These are phyloP conservation scores for Tetrahymena thermophila DNA, from an alignment of 73 alveolate species.

Conservation along the genomic window DNA sequence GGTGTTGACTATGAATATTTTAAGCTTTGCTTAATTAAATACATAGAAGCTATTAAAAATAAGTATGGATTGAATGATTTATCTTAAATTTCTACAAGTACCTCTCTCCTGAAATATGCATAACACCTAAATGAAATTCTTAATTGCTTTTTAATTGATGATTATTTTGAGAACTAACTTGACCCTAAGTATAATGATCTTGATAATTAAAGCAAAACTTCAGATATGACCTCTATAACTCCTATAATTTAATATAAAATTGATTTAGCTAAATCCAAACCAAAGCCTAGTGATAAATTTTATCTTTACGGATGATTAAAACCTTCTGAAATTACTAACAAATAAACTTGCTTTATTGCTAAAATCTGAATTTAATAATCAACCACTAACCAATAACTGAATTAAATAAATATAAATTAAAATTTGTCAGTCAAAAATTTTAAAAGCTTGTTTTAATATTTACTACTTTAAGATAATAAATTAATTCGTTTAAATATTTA, in stretches of 20 bases:
- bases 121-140: not conserved
- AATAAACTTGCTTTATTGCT: not conserved
- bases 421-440: too few relatives aligned
- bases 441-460: too few relatives aligned
- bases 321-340: not conserved
- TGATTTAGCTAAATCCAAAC: not conserved
- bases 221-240: not conserved
- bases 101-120: not conserved
- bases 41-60: not conserved
- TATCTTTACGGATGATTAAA: not conserved
- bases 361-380: too few relatives aligned
- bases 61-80: not conserved
- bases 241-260: not conserved
- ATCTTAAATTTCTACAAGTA: not conserved
- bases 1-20: not conserved
- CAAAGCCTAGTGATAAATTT: not conserved
- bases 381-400: not conserved
- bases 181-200: not conserved
- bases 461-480: not conserved
- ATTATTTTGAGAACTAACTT: not conserved
- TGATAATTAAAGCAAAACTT: not conserved
- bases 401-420: too few relatives aligned
- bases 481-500: too few relatives aligned
- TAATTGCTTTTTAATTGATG: not conserved
- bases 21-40: not conserved